Base-by-base conservation (phyloP, 208 protist species). In the Novymonas esmeraldas region DNA sequence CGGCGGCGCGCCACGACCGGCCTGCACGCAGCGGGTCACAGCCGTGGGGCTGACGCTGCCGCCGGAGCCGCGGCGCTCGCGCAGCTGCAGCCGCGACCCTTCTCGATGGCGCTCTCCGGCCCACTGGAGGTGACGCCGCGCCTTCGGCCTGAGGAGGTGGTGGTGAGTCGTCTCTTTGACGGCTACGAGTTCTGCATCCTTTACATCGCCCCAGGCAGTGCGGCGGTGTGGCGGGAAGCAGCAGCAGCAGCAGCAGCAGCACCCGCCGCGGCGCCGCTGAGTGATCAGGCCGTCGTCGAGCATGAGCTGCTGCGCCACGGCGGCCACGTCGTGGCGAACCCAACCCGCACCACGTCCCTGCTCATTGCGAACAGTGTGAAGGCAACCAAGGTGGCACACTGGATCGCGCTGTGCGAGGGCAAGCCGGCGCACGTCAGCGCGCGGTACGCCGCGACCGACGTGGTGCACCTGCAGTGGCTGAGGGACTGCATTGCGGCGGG, bases 141-240 rank as follows among this genome's bases (percentile, higher is more conserved):
- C 10, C 45, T 26, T 13, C 41, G 24, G n/a, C 7, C 39, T 16
- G 63, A 68, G 28, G 51, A 59, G 34, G 56, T 77, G 34, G 56
- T 77, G 36, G n/a, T 66, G 24, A 69, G 70, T 28, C 24, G 24
- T 45, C 29, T 73, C n/a, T 76, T 81, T 36, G 34, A 42, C 26
- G 78, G 70, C 22, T 79, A 81, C 70, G 81, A 84, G 60, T 78
- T 83, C 36, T 78, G 75, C 36, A 78, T 79, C n/a, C 67, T 82
- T 33, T 81, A 75, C 64, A 75, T 64, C n/a, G 68, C 73, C 6
- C 16, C 6, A 18, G 59, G 69, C 18, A 63, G 38, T 6, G 36
- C n/a, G 46, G 7, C 34, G 18, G 36, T 18, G 28, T 24, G 56
- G 22, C 39, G 18, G 26, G 46, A 36, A 14, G 18, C 34, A 20